These are phyloP conservation scores for Hymenoscyphus albidus DNA, from an alignment of 2,329 filamentous ascomycete genomes.

Conservation along the genomic window DNA sequence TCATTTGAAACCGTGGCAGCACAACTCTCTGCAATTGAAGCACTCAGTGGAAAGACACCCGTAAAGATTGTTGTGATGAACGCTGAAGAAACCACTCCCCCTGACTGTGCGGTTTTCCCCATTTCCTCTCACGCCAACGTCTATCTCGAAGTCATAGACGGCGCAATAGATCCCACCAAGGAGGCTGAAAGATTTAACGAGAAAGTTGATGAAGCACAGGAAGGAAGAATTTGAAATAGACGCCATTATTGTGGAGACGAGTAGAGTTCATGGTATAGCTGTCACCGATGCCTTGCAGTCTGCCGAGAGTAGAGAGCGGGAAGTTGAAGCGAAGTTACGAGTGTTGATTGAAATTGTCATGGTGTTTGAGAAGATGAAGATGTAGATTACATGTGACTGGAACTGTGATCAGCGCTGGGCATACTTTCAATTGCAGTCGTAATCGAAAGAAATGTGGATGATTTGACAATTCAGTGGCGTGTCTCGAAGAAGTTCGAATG, in stretches of 20 bases:
- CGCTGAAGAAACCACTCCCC: not conserved
- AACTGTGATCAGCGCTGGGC: no score
- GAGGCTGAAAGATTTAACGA: slow-evolving; percentile 10
- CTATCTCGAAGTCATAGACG: slow-evolving; percentile 10
- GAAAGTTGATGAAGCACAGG: slow-evolving; percentile 12
- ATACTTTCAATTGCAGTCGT: no score
- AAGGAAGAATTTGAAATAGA: slow-evolving; percentile 12
- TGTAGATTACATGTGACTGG: not conserved
- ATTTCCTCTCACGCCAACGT: slow-evolving; percentile 10
- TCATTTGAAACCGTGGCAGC: slow-evolving; percentile 7
- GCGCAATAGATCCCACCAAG: slow-evolving; percentile 30
- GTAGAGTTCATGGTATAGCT: slow-evolving; percentile 4
- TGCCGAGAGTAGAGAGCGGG: slow-evolving; percentile 9
- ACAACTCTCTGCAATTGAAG: slow-evolving; percentile 6
- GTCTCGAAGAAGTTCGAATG: no score
- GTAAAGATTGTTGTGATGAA: not conserved
- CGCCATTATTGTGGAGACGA: slow-evolving; percentile 6
- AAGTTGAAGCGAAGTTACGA: slow-evolving; percentile 10
- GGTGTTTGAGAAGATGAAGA: slow-evolving; percentile 13
- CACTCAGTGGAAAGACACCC: slow-evolving; percentile 12
- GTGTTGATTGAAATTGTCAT: slow-evolving; percentile 6
- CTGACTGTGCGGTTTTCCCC: slow-evolving; percentile 9
- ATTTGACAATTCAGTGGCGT: no score
- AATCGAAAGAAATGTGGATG: no score
- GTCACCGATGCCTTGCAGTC: slow-evolving; percentile 12